These are phyloP conservation scores for Baeospora myosura DNA, from an alignment of 1,284 basidiomycete genomes.

Conservation along the genomic window DNA sequence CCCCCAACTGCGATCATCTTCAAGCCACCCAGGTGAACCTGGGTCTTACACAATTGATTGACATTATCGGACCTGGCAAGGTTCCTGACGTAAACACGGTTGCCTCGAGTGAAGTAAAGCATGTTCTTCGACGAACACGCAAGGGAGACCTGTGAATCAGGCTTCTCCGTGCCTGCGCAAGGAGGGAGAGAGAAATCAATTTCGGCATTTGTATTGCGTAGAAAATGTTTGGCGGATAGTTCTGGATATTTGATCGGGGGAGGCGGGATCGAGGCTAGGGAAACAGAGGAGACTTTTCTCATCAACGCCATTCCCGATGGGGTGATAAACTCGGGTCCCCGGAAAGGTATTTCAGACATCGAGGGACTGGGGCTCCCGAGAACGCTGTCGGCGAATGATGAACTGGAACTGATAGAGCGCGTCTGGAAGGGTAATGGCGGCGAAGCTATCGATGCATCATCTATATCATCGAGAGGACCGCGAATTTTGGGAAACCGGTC, in stretches of 20 bases:
- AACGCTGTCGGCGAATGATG: too few species aligned
- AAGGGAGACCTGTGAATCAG: constrained; percentile 22
- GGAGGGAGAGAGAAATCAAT: constrained; percentile 33
- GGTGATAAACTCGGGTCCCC: too few species aligned
- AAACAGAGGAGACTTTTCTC: background rate
- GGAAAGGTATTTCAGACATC: too few species aligned
- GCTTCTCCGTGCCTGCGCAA: background rate
- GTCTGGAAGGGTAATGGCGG: too few species aligned
- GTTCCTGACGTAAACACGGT: constrained; percentile 46
- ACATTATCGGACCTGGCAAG: constrained; percentile 31
- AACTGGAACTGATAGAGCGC: too few species aligned
- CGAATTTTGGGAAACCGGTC: too few species aligned
- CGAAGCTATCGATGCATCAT: too few species aligned
- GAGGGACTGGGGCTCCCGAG: too few species aligned
- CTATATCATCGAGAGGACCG: too few species aligned
- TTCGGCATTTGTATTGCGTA: constrained; percentile 29
- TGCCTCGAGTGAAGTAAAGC: constrained; percentile 43
- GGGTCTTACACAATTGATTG: constrained; percentile 42
- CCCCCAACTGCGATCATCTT: constrained; percentile 36
- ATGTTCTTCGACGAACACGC: constrained; percentile 37
- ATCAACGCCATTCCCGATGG: background rate
- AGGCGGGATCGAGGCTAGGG: background rate
- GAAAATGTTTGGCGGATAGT: constrained; percentile 29
- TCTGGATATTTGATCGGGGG: constrained; percentile 20
- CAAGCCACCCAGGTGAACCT: constrained; percentile 37